Conservation (phyloP, 768 basidiomycete species). For the Mrakia blollopis region DNA sequence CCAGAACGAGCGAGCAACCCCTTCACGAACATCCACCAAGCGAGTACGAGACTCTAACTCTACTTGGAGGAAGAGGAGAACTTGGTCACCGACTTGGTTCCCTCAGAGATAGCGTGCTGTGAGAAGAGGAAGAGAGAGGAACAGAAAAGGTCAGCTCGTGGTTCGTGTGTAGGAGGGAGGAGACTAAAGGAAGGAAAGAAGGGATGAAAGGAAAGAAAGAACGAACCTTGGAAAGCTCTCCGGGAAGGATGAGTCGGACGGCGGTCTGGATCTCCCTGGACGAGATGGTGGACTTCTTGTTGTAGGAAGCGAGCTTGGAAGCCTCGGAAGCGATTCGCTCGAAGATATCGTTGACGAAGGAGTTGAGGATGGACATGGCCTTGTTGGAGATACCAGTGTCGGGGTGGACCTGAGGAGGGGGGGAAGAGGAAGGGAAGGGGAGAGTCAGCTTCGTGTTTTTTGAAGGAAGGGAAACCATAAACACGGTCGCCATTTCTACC, state of each 20-base stretch:
- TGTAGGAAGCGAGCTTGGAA: constrained; percentile 92
- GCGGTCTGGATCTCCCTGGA: constrained; percentile 97
- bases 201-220: not conserved
- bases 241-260: constrained; percentile 92
- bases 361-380: constrained; percentile 94
- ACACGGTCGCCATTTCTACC: no score
- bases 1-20: not conserved
- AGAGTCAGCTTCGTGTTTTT: no score
- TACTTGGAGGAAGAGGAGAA: constrained; percentile 28
- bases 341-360: constrained; percentile 92
- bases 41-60: not conserved
- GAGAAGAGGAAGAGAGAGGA: not conserved
- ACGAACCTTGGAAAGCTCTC: constrained; percentile 71
- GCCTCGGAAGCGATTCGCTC: constrained; percentile 89
- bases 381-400: constrained; percentile 57
- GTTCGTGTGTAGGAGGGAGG: not conserved
- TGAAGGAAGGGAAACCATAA: no score
- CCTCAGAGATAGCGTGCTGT: no score
- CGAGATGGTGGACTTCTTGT: constrained; percentile 97
- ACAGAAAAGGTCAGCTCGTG: not conserved
- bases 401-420: constrained; percentile 23
- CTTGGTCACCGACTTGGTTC: constrained; percentile 83
- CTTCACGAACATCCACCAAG: not conserved
- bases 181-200: not conserved
- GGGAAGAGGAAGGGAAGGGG: no score